These are phyloP conservation scores for Gastrodia elata DNA, from an alignment of 106 monocot genomes.

Conservation along the genomic window DNA sequence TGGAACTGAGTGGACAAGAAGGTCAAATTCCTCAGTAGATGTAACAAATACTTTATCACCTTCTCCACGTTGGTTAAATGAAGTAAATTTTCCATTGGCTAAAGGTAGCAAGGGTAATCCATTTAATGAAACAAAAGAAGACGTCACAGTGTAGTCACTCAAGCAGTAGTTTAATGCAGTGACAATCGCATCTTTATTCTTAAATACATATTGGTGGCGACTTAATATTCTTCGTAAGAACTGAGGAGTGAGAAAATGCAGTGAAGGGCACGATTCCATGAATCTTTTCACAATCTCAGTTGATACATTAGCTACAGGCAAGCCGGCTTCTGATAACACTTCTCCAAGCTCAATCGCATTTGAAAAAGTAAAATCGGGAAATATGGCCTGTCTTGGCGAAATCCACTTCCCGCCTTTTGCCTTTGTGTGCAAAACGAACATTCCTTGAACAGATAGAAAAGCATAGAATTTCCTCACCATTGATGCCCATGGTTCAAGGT, in stretches of 20 bases:
- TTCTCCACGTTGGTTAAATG: slow-evolving; percentile 48
- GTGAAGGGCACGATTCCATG: slow-evolving; percentile 56
- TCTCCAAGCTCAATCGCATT: slow-evolving; percentile 53
- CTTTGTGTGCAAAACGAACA: slow-evolving; percentile 78
- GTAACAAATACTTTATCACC: slow-evolving; percentile 76
- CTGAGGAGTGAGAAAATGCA: slow-evolving; percentile 71
- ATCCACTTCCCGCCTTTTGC: slow-evolving; percentile 96
- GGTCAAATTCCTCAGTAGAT: slow-evolving; percentile 54
- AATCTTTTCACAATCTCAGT: slow-evolving; percentile 59
- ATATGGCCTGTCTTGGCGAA: slow-evolving; percentile 83
- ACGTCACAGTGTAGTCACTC: slow-evolving; percentile 48
- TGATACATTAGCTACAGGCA: slow-evolving; percentile 65
- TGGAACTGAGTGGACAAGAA: slow-evolving; percentile 56
- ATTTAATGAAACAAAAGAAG: slow-evolving; percentile 38
- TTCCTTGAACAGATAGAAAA: slow-evolving; percentile 53
- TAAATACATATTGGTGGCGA: slow-evolving; percentile 66
- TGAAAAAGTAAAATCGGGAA: slow-evolving; percentile 77
- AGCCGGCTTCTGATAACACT: slow-evolving; percentile 64
- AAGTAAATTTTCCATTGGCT: slow-evolving; percentile 65
- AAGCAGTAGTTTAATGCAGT: slow-evolving; percentile 72
- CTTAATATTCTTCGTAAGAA: slow-evolving; percentile 69
- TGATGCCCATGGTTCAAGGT: slow-evolving; percentile 70
- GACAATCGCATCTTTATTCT: slow-evolving; percentile 45
- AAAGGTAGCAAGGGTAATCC: slow-evolving; percentile 82
- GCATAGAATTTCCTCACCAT: slow-evolving; percentile 62